These are phyloP conservation scores for Suillus lakei DNA, from an alignment of 768 basidiomycete species.

Conservation along the genomic window DNA sequence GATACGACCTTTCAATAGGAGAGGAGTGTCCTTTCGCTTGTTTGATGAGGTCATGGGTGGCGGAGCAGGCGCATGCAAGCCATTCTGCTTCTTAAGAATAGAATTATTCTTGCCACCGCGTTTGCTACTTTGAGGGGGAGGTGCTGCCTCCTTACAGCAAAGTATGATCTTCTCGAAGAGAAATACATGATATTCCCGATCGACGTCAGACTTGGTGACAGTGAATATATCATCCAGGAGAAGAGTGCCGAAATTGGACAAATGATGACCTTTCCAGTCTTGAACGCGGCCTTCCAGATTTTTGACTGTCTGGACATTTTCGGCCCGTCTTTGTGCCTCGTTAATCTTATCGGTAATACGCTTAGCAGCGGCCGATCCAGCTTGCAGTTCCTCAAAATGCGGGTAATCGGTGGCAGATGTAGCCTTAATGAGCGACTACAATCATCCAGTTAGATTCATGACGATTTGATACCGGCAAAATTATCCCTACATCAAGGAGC, in stretches of 20 bases:
- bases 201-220: constrained; percentile 95
- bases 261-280: constrained; percentile 99
- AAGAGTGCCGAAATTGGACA: constrained; percentile 92
- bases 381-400: constrained; percentile 79
- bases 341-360: constrained; percentile 96
- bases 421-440: constrained; percentile 77
- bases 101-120: constrained; percentile 86
- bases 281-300: constrained; percentile 86
- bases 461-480: constrained; percentile 19
- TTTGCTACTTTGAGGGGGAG: constrained; percentile 59
- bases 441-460: constrained; percentile 15
- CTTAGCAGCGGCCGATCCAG: constrained; percentile 85
- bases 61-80: constrained; percentile 50
- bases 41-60: constrained; percentile 55
- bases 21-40: constrained; percentile 77
- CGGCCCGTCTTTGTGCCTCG: constrained; percentile 89
- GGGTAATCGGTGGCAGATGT: constrained; percentile 66
- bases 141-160: constrained; percentile 92
- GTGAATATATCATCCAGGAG: constrained; percentile 94
- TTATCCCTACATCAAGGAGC: constrained; percentile 76
- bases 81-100: constrained; percentile 82
- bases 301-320: constrained; percentile 90
- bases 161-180: constrained; percentile 98
- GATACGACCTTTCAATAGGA: constrained; percentile 94
- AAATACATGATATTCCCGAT: constrained; percentile 98